A percentile compares a stretch with the other conserved stretches of the same genome.
Evolutionary conservation across 805 yeast species (phyloP).

Genomic region (Wickerhamiella domercqiae): DNA sequence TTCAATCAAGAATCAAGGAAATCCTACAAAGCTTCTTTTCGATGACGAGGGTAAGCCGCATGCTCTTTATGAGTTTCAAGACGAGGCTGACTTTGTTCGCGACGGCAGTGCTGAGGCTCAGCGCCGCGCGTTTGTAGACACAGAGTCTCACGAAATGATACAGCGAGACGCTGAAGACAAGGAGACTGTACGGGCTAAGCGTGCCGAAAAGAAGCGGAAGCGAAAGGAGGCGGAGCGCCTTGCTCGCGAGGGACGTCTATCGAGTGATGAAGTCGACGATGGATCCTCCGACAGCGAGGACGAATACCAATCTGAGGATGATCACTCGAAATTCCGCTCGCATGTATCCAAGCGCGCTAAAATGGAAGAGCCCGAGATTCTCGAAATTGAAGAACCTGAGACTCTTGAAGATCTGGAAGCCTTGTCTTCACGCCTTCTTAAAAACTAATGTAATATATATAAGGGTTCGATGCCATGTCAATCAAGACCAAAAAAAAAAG

Average conservation of each 20-base stretch:
- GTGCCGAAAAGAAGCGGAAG: slow-evolving; percentile 75
- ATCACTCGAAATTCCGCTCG: slow-evolving; percentile 8
- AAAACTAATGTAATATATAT: slow-evolving; percentile 5
- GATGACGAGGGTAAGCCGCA: slow-evolving; percentile 94
- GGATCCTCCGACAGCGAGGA: background rate
- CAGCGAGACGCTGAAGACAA: slow-evolving; percentile 67
- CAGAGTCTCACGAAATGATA: slow-evolving; percentile 56
- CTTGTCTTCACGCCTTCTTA: slow-evolving; percentile 19
- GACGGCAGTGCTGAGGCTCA: slow-evolving; percentile 54
- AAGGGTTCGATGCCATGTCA: slow-evolving; percentile 1
- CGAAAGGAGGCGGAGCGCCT: slow-evolving; percentile 68
- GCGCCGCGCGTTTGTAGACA: slow-evolving; percentile 47
- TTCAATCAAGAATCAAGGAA: slow-evolving; percentile 35
- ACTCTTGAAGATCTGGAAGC: slow-evolving; percentile 91
- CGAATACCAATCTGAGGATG: slow-evolving; percentile 9
- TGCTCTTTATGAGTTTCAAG: slow-evolving; percentile 78
- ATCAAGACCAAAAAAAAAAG: background rate
- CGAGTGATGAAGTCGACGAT: background rate
- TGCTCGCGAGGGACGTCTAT: slow-evolving; percentile 23
- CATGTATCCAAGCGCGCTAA: slow-evolving; percentile 12
- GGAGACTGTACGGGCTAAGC: slow-evolving; percentile 55
- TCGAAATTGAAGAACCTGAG: slow-evolving; percentile 78
- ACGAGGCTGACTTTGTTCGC: slow-evolving; percentile 70
- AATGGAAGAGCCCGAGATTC: slow-evolving; percentile 25
- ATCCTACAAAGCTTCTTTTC: slow-evolving; percentile 64